phyloP scores from a whole-genome alignment of 805 yeast species.

The Metschnikowia kunwiensis region DNA sequence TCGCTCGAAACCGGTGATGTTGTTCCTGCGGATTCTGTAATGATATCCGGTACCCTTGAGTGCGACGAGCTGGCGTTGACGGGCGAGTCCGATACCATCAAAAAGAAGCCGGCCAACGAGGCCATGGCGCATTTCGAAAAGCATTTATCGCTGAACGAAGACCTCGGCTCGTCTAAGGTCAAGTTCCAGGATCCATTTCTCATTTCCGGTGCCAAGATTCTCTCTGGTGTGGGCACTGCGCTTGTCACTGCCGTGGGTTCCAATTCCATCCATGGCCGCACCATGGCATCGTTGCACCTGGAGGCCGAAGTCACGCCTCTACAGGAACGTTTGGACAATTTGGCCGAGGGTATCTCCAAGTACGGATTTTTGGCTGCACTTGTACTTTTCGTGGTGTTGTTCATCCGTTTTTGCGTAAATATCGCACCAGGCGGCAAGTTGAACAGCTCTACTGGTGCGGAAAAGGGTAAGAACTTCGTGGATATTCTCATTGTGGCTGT shows the following conservation, averaged over 20 bases:
- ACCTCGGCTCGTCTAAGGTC: constrained; percentile 39
- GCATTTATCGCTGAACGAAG: constrained; percentile 29
- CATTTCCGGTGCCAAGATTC: constrained; percentile 85
- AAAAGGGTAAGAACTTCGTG: constrained; percentile 81
- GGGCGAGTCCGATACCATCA: constrained; percentile 87
- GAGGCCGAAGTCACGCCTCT: constrained; percentile 87
- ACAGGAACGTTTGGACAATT: constrained; percentile 71
- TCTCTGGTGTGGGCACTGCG: constrained; percentile 84
- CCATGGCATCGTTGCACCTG: constrained; percentile 72
- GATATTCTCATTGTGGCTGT: constrained; percentile 87
- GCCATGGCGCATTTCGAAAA: constrained; percentile 34
- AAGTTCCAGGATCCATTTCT: constrained; percentile 71
- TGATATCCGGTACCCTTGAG: constrained; percentile 72
- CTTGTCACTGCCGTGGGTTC: constrained; percentile 88
- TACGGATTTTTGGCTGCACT: constrained; percentile 86
- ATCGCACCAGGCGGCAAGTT: constrained; percentile 52
- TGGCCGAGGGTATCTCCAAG: constrained; percentile 94
- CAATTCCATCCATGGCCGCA: constrained; percentile 87
- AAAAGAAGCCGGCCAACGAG: constrained; percentile 55
- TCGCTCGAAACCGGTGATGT: constrained; percentile 90
- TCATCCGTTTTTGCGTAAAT: constrained; percentile 68
- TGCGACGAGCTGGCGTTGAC: constrained; percentile 92
- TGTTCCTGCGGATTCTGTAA: constrained; percentile 81
- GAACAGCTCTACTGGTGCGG: constrained; percentile 50
- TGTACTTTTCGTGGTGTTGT: constrained; percentile 73